Conservation (phyloP, 441 rosid genomes). For the Euphorbia neoarborescens region DNA sequence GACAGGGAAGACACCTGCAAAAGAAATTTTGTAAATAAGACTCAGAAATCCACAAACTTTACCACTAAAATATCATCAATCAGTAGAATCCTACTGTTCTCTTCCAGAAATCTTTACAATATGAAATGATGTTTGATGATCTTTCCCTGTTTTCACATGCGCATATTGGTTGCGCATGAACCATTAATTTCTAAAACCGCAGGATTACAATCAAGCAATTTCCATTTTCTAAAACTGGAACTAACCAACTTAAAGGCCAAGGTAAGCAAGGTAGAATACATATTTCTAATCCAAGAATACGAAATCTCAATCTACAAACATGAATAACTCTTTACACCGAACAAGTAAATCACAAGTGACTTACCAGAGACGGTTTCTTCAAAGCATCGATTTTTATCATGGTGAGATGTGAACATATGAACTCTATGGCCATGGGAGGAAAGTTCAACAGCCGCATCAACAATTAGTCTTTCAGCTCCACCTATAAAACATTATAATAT, state of each 20-base stretch:
- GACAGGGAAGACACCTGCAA: conserved; percentile 64
- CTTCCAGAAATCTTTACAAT: background rate
- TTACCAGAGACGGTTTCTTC: conserved; percentile 81
- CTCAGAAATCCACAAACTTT: background rate
- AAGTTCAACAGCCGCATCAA: conserved; percentile 88
- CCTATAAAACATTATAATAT: conserved; percentile 33
- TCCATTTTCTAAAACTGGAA: background rate
- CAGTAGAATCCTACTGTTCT: background rate
- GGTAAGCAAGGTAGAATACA: background rate
- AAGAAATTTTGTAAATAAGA: background rate
- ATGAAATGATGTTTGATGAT: background rate
- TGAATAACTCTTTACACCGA: background rate
- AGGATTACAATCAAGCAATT: background rate
- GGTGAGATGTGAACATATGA: conserved; percentile 82
- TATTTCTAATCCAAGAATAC: background rate
- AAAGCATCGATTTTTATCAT: conserved; percentile 70
- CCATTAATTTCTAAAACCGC: background rate
- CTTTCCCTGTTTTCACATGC: background rate
- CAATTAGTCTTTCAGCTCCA: conserved; percentile 90
- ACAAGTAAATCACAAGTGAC: background rate
- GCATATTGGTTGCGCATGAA: background rate
- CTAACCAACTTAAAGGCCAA: background rate
- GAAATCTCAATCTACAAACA: background rate
- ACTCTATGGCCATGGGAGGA: conserved; percentile 66
- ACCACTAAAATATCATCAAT: background rate